These are phyloP conservation scores for Cymbopogon citratus DNA, from an alignment of 176 grass and related monocot genomes.

Conservation along the genomic window DNA sequence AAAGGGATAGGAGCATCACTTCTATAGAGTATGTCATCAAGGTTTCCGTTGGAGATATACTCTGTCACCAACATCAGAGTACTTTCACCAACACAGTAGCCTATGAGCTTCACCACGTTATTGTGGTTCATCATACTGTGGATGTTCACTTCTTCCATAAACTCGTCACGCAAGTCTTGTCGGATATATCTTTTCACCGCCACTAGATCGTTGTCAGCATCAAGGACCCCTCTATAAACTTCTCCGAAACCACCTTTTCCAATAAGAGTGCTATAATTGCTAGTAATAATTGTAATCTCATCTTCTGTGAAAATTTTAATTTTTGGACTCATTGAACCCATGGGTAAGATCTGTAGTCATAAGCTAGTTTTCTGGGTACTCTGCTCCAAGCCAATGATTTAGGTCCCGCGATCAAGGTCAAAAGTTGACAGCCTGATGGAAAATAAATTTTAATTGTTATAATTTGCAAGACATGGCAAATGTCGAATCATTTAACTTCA, in stretches of 20 bases:
- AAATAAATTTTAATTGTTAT: no score
- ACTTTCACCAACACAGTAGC: background rate
- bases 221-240: constrained; percentile 11
- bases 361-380: background rate
- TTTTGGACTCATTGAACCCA: background rate
- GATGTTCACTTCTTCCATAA: constrained; percentile 5
- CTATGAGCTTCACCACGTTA: constrained; percentile 15
- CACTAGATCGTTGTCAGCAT: background rate
- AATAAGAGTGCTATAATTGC: constrained; percentile 7
- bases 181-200: constrained; percentile 34
- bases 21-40: background rate
- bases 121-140: constrained; percentile 16
- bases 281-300: constrained; percentile 13
- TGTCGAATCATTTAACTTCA: no score
- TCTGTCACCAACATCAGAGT: constrained; percentile 11
- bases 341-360: background rate
- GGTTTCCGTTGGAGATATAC: constrained; percentile 27
- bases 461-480: no score
- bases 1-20: constrained; percentile 12
- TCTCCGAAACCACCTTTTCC: constrained; percentile 21
- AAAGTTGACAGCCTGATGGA: background rate
- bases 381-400: background rate
- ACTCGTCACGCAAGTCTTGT: background rate
- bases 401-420: background rate
- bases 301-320: constrained; percentile 12